Base-by-base conservation (phyloP, 441 rosid species). In the Rhodomyrtus psidioides region DNA sequence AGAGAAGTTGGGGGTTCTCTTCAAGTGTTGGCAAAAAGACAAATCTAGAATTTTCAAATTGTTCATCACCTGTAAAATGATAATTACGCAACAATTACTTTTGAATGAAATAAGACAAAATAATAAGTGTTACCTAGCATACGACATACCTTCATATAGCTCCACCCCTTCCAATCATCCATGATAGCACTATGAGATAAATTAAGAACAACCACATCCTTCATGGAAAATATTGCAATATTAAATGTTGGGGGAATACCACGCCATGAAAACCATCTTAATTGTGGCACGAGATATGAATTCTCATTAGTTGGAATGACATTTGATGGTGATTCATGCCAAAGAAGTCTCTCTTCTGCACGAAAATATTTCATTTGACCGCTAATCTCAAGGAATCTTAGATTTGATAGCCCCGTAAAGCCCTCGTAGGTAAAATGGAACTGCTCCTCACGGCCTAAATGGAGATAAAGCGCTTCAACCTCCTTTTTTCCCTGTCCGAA, bases 11-110 rank as follows among this genome's bases (percentile, higher is more conserved):
- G 75, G 75, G 6, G 44, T 17, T 62, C 26, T 65, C 46, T 34
- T 9, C 76, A 65, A 30, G 13, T 1, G 0, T 4, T 0, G 4
- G 4, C 76, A 65, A 9, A 4, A 0, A 7, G 4, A 0, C 4
- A 62, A 0, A 17, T 30, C 0, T 0, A 62, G 0, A 34, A 65
- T 6, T 34, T 65, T 65, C 76, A 65, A 30, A 9, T 17, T 65
- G 14, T 65, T 34, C 3, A 17, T 65, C 14, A 2, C 76, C 26
- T 62, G 4, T 30, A 3, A 62, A 62, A 30, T 0, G 9, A 9
- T 9, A 62, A 7, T 30, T 12, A 17, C 9, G 13, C 13, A 30
- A 30, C 17, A 1, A 8, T 30, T 1, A 30, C 0, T 62, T 62
- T 62, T 17, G 76, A 62, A 17, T 62, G 7, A 8, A 2, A 17